phyloP scores from a whole-genome alignment of 2,329 filamentous ascomycete species.

The Paecilomyces formosus region DNA sequence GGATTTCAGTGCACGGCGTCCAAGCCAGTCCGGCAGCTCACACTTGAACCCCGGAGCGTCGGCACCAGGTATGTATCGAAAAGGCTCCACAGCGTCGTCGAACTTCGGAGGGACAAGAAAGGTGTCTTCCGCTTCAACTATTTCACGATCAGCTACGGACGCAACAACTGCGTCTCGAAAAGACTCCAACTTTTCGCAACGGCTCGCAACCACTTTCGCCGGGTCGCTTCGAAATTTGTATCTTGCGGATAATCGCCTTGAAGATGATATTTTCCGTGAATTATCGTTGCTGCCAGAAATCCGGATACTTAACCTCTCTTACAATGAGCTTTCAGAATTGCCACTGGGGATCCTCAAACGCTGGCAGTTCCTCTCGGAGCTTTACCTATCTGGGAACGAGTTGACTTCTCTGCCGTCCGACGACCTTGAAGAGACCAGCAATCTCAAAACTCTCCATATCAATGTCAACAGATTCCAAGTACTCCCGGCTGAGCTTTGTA shows the following conservation, averaged over 20 bases:
- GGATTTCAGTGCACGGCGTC: slow-evolving; percentile 59
- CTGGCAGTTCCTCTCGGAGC: slow-evolving; percentile 82
- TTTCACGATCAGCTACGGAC: slow-evolving; percentile 59
- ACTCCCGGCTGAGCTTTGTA: slow-evolving; percentile 86
- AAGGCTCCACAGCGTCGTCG: slow-evolving; percentile 80
- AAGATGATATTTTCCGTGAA: slow-evolving; percentile 93
- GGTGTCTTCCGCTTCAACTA: slow-evolving; percentile 71
- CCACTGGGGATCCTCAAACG: slow-evolving; percentile 79
- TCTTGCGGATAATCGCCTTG: slow-evolving; percentile 86
- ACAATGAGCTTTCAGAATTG: slow-evolving; percentile 90
- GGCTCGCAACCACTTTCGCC: slow-evolving; percentile 78
- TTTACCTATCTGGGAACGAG: slow-evolving; percentile 94
- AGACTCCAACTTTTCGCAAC: slow-evolving; percentile 78
- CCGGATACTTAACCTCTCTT: slow-evolving; percentile 83
- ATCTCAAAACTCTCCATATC: slow-evolving; percentile 83
- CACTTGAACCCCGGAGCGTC: slow-evolving; percentile 69
- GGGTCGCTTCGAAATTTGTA: slow-evolving; percentile 76
- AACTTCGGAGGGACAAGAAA: slow-evolving; percentile 74
- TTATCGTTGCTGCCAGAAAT: slow-evolving; percentile 75
- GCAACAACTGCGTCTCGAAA: slow-evolving; percentile 60
- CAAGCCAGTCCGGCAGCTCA: slow-evolving; percentile 70
- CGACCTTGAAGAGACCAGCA: slow-evolving; percentile 82
- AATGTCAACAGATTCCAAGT: slow-evolving; percentile 98
- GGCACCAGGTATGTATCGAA: slow-evolving; percentile 56
- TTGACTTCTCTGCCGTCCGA: slow-evolving; percentile 85